phyloP scores from a whole-genome alignment of 2,329 filamentous ascomycete species.

The Amphichorda felina region DNA sequence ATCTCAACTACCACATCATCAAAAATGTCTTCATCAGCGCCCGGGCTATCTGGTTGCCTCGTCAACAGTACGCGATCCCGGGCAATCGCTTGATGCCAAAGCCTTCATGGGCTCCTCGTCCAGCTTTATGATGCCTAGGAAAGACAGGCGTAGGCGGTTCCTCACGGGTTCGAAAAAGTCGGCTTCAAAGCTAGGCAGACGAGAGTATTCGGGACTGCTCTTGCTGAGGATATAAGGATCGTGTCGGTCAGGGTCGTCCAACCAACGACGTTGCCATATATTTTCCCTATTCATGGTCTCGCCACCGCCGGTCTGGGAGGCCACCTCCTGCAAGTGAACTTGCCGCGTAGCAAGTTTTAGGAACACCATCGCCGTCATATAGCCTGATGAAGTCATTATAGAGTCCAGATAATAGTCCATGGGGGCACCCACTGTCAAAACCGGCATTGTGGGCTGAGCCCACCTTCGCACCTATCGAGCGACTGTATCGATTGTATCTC shows the following conservation, averaged over 20 bases:
- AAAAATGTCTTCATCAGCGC: too few species aligned
- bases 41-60: too few species aligned
- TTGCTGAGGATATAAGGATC: background rate
- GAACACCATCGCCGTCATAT: slow-evolving; percentile 29
- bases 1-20: too few species aligned
- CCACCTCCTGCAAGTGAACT: background rate
- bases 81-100: too few species aligned
- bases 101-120: too few species aligned
- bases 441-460: slow-evolving; percentile 41
- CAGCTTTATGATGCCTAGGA: background rate
- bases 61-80: too few species aligned
- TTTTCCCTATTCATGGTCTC: background rate
- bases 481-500: background rate
- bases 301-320: background rate
- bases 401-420: background rate
- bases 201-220: background rate
- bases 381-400: slow-evolving; percentile 14
- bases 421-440: slow-evolving; percentile 40
- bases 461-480: slow-evolving; percentile 6
- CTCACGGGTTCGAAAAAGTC: background rate
- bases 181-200: background rate
- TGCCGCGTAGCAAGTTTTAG: slow-evolving; percentile 11
- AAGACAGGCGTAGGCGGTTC: background rate
- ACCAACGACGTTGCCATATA: background rate
- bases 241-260: background rate